These are phyloP conservation scores for Colletotrichum higginsianum DNA, from an alignment of 2,329 filamentous ascomycete genomes.

Conservation along the genomic window DNA sequence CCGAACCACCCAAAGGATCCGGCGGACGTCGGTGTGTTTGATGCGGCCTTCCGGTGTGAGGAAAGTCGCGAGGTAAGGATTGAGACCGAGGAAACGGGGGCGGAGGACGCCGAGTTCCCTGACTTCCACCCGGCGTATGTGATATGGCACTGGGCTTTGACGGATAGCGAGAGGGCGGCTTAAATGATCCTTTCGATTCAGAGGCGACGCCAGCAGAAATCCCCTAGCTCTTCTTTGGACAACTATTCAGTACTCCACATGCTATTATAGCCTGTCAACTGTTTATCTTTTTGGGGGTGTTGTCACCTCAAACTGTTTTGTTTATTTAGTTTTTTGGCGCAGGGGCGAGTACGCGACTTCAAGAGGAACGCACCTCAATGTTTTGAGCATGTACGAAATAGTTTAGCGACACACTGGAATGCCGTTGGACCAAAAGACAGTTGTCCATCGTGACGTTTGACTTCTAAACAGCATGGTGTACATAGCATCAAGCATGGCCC, in stretches of 20 bases:
- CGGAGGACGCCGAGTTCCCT: conserved; percentile 21
- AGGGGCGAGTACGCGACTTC: too few relatives aligned
- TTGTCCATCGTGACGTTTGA: too few relatives aligned
- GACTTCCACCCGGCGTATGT: conserved; percentile 23
- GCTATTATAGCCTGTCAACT: background rate
- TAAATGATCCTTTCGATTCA: background rate
- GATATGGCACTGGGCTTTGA: conserved; percentile 36
- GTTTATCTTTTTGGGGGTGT: background rate
- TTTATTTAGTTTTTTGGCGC: too few relatives aligned
- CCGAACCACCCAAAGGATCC: conserved; percentile 36
- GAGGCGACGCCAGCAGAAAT: background rate
- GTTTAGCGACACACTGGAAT: background rate
- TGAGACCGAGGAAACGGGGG: conserved; percentile 9
- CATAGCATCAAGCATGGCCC: too few relatives aligned
- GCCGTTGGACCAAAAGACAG: too few relatives aligned
- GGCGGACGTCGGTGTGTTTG: conserved; percentile 23
- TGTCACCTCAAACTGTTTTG: background rate
- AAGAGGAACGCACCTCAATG: too few relatives aligned
- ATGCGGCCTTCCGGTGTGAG: conserved; percentile 32
- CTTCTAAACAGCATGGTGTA: too few relatives aligned
- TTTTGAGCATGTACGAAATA: background rate
- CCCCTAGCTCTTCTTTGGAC: background rate
- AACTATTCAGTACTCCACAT: background rate
- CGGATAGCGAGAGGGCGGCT: conserved; percentile 5
- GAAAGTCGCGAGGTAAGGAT: conserved; percentile 19